Evolutionary conservation across 2,329 filamentous ascomycete species (phyloP), one percentile per base, ranked within the genome.

Genomic region (Trichoderma polysporum): DNA sequence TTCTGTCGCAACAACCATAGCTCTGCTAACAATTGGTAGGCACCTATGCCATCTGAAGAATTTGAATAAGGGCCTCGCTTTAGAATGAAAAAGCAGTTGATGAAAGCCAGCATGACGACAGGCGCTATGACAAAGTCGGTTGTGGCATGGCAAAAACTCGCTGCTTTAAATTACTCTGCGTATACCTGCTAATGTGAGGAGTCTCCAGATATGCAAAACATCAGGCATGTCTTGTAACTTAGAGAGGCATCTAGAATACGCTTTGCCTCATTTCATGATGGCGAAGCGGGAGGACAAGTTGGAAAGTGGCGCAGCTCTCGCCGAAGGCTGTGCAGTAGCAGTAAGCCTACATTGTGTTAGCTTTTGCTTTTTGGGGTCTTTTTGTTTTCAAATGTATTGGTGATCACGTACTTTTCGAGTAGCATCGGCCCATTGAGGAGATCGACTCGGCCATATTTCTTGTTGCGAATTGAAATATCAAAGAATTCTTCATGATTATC

Each of bases 401-500:
- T 31, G 37, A 50, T 49, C 27, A 73, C 84, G 71, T 85, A 92
- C 91, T 99, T 99, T 81, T 98, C 94, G n/a, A 99, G 79, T 69
- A 99, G 77, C 47, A 92, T 83, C 0, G 94, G 93, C 0, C 94
- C 95, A 76, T 96, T 96, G 76, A 96, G 84, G 61, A 92, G 91
- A 79, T 98, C 93, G 37, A 99, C 96, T 63, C 93, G 90, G 17
- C 93, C 91, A 76, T 97, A 99, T 76, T 97, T 96, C 81, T 91
- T 94, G 79, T 97, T 97, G 61, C 93, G 84, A 15, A 90, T 91
- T 5, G 90, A 91, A 58, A 95, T 90, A 75, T 99, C 95, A 77
- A 95, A 99, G 78, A 97, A 99, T 77, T 98, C 94, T 71, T 98
- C 94, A n/a, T 92, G 88, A 73, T 97, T 97, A 47, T 97, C 93